A percentile compares a stretch with the other conserved stretches of the same genome.
phyloP scores from a whole-genome alignment of 2,329 filamentous ascomycete species.

The Exophiala phaeomuriformis region DNA sequence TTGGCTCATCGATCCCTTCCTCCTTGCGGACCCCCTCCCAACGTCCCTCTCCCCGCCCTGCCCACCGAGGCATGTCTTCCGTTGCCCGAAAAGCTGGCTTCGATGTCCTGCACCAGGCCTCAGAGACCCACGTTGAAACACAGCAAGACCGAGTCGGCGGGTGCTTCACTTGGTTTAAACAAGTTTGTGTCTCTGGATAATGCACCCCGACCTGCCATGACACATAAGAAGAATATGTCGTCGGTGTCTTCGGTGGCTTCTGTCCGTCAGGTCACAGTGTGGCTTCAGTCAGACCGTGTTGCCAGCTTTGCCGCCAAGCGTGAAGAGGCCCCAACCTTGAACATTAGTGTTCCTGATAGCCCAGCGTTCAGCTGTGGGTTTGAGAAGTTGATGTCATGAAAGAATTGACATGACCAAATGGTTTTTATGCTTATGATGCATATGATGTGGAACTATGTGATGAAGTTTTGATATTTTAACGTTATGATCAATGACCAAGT shows the following conservation, averaged over 20 bases:
- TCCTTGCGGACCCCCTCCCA: constrained; percentile 19
- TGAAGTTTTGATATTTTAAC: too few species aligned
- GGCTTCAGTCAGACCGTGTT: constrained; percentile 2
- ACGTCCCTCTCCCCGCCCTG: constrained; percentile 17
- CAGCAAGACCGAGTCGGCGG: not conserved
- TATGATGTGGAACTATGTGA: too few species aligned
- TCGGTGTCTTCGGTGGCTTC: constrained; percentile 6
- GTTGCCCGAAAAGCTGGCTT: not conserved
- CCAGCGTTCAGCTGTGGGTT: constrained; percentile 4
- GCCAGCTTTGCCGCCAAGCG: constrained; percentile 6
- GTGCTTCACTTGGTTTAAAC: not conserved
- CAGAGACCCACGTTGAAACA: not conserved
- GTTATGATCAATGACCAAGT: too few species aligned
- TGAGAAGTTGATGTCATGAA: constrained; percentile 3
- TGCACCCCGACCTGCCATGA: not conserved
- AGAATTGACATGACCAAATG: too few species aligned
- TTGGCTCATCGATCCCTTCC: constrained; percentile 4
- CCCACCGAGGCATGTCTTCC: constrained; percentile 5
- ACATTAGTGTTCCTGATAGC: not conserved
- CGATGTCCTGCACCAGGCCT: not conserved
- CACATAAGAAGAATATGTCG: constrained; percentile 1
- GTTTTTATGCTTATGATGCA: too few species aligned
- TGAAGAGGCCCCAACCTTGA: constrained; percentile 1
- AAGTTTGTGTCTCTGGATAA: not conserved
- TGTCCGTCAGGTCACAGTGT: constrained; percentile 6